Evolutionary conservation across 2,329 filamentous ascomycete species (phyloP).

Genomic region (Pseudophaeomoniella oleicola): DNA sequence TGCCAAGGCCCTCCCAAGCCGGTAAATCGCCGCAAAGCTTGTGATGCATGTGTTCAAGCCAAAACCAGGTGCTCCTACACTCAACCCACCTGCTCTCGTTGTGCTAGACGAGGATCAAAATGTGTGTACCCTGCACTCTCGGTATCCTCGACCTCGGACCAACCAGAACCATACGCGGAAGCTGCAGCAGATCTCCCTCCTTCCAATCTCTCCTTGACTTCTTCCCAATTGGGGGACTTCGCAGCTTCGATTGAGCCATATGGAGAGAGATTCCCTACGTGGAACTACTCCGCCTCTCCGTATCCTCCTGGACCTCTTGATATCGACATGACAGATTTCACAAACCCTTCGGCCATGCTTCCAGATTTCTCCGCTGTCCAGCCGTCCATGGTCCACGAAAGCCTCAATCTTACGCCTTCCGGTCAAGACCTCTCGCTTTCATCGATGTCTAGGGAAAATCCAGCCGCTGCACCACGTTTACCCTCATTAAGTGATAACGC

Average conservation of each 20-base stretch:
- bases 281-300: neutral
- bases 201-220: neutral
- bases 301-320: neutral
- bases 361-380: neutral
- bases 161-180: neutral
- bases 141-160: constrained; percentile 1
- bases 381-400: neutral
- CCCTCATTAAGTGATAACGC: constrained; percentile 1
- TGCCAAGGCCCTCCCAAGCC: constrained; percentile 7
- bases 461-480: neutral
- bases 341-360: neutral
- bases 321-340: neutral
- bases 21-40: constrained; percentile 9
- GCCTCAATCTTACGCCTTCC: neutral
- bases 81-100: constrained; percentile 9
- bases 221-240: neutral
- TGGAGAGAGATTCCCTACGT: neutral
- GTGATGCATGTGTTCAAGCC: constrained; percentile 11
- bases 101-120: constrained; percentile 5
- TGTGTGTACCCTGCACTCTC: constrained; percentile 5
- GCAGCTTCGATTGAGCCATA: neutral
- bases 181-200: neutral
- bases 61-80: constrained; percentile 11
- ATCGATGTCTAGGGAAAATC: neutral
- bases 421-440: neutral